phyloP scores from a whole-genome alignment of 176 grass and related monocot genomes.

The Dendrocalamus sinicus region DNA sequence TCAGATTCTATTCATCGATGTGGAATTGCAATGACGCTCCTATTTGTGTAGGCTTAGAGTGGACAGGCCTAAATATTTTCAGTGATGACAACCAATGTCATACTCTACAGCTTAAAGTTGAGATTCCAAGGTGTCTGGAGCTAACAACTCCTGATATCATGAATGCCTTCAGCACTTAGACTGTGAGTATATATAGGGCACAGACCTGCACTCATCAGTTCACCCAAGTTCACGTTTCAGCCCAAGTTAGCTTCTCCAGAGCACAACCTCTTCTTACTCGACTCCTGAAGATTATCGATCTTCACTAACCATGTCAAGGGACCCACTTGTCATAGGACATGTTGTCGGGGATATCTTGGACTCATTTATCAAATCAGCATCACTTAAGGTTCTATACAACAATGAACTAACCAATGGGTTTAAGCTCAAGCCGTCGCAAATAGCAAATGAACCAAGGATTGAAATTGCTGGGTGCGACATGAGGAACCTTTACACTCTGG shows the following conservation, averaged over 20 bases:
- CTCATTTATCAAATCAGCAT: slow-evolving; percentile 75
- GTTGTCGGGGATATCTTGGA: slow-evolving; percentile 94
- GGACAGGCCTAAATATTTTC: slow-evolving; percentile 53
- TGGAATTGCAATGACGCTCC: slow-evolving; percentile 52
- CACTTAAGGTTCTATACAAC: slow-evolving; percentile 77
- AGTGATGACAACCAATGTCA: slow-evolving; percentile 60
- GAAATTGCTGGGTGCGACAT: slow-evolving; percentile 61
- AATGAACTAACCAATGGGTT: slow-evolving; percentile 86
- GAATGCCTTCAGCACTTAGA: slow-evolving; percentile 53
- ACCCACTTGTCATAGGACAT: slow-evolving; percentile 84
- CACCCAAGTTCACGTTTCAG: slow-evolving; percentile 49
- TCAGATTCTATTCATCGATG: slow-evolving; percentile 83
- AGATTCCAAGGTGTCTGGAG: slow-evolving; percentile 66
- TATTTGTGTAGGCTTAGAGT: slow-evolving; percentile 56
- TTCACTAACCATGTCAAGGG: slow-evolving; percentile 75
- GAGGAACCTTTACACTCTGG: slow-evolving; percentile 92
- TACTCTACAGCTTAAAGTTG: slow-evolving; percentile 41
- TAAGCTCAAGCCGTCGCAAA: slow-evolving; percentile 89
- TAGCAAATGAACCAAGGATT: slow-evolving; percentile 66
- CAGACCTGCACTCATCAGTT: slow-evolving; percentile 52
- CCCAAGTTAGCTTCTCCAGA: slow-evolving; percentile 37
- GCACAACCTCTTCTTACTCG: slow-evolving; percentile 25
- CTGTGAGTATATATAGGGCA: slow-evolving; percentile 79
- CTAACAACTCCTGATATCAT: slow-evolving; percentile 42
- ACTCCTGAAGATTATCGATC: slow-evolving; percentile 35